Conservation (phyloP, 495 filamentous ascomycete species). For the Polyplosphaeria fusca region DNA sequence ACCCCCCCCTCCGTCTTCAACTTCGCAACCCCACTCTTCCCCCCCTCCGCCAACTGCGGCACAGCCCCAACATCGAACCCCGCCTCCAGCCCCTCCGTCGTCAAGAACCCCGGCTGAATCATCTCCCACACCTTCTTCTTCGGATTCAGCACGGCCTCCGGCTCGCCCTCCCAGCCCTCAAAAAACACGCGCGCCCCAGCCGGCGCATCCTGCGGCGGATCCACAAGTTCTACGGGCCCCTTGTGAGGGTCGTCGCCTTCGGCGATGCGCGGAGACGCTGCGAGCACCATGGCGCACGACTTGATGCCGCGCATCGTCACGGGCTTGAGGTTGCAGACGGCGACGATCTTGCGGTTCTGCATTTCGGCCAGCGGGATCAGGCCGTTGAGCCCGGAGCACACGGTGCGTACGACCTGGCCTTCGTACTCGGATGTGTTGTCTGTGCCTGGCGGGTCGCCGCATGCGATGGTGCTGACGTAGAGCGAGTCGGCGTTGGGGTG, state of each 20-base stretch:
- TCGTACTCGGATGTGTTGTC: slow-evolving; percentile 86
- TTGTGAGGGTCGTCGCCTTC: slow-evolving; percentile 83
- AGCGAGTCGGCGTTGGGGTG: slow-evolving; percentile 96
- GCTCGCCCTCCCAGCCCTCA: slow-evolving; percentile 90
- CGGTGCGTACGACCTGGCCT: slow-evolving; percentile 83
- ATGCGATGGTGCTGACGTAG: slow-evolving; percentile 93
- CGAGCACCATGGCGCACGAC: slow-evolving; percentile 91
- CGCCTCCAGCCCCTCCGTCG: slow-evolving; percentile 72
- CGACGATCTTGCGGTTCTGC: slow-evolving; percentile 91
- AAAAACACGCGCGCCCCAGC: slow-evolving; percentile 88
- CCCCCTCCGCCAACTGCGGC: slow-evolving; percentile 58
- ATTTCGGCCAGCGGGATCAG: slow-evolving; percentile 89
- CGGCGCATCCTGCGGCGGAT: slow-evolving; percentile 70
- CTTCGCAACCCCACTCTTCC: slow-evolving; percentile 39
- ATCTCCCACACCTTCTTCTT: slow-evolving; percentile 99
- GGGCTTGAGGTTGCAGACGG: slow-evolving; percentile 95
- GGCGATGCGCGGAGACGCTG: slow-evolving; percentile 74
- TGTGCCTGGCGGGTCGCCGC: slow-evolving; percentile 80
- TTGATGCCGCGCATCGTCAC: slow-evolving; percentile 99
- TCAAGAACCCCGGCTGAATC: slow-evolving; percentile 91
- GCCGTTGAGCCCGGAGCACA: slow-evolving; percentile 94
- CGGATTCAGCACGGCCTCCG: slow-evolving; percentile 88
- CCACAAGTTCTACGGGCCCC: slow-evolving; percentile 89
- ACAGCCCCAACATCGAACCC: slow-evolving; percentile 67
- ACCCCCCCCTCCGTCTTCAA: slow-evolving; percentile 42